Conservation (phyloP, 2,329 filamentous ascomycete genomes). For the Huntiella savannae region DNA sequence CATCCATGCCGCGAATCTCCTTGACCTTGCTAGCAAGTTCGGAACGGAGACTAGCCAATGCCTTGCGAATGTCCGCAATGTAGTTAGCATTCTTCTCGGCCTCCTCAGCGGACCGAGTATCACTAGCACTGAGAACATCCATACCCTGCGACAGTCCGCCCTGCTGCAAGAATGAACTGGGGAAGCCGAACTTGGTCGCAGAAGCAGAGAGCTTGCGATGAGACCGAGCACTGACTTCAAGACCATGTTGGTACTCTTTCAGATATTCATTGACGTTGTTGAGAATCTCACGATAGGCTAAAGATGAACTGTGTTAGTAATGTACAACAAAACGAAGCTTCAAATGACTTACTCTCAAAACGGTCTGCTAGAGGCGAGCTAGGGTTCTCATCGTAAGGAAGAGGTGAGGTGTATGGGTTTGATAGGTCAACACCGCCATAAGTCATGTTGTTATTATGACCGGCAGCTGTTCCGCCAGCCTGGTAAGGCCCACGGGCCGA, state of each 20-base stretch:
- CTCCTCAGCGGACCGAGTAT: slow-evolving; percentile 61
- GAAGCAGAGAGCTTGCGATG: slow-evolving; percentile 67
- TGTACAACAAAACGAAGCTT: not conserved
- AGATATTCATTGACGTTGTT: slow-evolving; percentile 93
- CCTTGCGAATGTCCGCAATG: slow-evolving; percentile 76
- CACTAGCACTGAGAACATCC: slow-evolving; percentile 61
- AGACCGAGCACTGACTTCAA: slow-evolving; percentile 69
- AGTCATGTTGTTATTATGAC: not conserved
- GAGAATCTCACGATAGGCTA: slow-evolving; percentile 85
- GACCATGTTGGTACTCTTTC: slow-evolving; percentile 73
- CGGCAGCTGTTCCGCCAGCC: not conserved
- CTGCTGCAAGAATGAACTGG: slow-evolving; percentile 55
- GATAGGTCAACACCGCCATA: slow-evolving; percentile 18
- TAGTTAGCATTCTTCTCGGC: slow-evolving; percentile 80
- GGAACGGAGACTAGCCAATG: slow-evolving; percentile 65
- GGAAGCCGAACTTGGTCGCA: slow-evolving; percentile 60
- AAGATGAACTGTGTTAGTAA: slow-evolving; percentile 4
- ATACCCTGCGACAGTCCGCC: slow-evolving; percentile 80
- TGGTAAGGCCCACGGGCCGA: not conserved
- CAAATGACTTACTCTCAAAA: slow-evolving; percentile 53
- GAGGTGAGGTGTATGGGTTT: slow-evolving; percentile 75
- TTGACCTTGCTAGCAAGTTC: slow-evolving; percentile 94
- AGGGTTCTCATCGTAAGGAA: slow-evolving; percentile 71
- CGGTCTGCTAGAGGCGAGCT: slow-evolving; percentile 73
- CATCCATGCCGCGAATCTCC: slow-evolving; percentile 83